Evolutionary conservation across 495 filamentous ascomycete genomes (phyloP), one percentile per base, ranked within the genome.

Genomic region (Eremomyces bilateralis): DNA sequence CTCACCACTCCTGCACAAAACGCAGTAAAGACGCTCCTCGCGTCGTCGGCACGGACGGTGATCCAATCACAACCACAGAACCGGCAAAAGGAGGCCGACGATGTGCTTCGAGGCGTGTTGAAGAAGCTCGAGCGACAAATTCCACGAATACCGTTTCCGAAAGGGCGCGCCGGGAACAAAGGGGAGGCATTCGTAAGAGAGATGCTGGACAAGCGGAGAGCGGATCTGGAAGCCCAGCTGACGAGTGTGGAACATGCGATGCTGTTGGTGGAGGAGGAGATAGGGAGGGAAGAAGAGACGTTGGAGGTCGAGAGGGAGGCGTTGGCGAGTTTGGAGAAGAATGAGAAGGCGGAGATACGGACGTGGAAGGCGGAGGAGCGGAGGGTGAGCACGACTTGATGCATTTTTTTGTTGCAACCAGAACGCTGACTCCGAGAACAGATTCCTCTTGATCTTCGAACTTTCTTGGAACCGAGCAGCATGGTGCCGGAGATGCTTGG

Each of bases 121-220:
- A 55, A 48, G 41, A 61, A 57, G 36, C 50, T 72, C 27, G 58
- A 50, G 31, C 61, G 55, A 39, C 53, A 59, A 27, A 46, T 73
- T 11, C 64, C 66, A 19, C 56, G 60, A 28, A 64, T 71, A 57
- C 67, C 67, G 20, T 71, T 77, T 39, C 71, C 72, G 2, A 65
- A 61, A 4, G 52, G 59, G 29, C 60, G 65, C 3, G 65, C 61
- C 37, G 68, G 67, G 21, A 51, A 59, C 0, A 54, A 63, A 40
- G 4, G 3, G 3, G 12, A 31, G 5, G 21, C 12, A 22, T 21
- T 27, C 4, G 12, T 20, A 2, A 8, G 8, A 32, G 30, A 32
- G 10, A 11, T 21, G 17, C 16, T 29, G n/a, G 52, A 36, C 40
- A 13, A 31, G 20, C 11, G 10, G 17, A 29, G 13, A 70, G 64